Evolutionary conservation across 352 stramenopile genomes (phyloP), one percentile per base, ranked within the genome.

Genomic region (Aphanomyces stellatus): DNA sequence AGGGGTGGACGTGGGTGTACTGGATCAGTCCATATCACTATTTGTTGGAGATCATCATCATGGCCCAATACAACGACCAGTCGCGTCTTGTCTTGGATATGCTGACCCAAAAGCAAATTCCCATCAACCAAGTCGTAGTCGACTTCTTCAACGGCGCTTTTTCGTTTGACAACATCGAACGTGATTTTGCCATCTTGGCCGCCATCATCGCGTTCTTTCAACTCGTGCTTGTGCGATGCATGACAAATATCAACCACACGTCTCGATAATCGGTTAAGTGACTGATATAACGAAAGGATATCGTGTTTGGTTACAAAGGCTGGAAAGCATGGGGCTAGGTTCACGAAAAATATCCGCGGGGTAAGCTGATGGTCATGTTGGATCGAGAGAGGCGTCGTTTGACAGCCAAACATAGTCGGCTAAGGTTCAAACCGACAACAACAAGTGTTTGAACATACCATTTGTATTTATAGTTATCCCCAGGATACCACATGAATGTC

Each of bases 21-120:
- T 51, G 35, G 43, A 60, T 65, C 34, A 65, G 33, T 27, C 43
- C 57, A 5, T 60, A 56, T 13, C 57, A 65, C 46, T 65, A 65
- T 28, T 33, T 27, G 27, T 24, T 59, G 33, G 57, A 65, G 57
- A 41, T n/a, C 27, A 28, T 65, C 15, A 60, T 65, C 8, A 57
- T 27, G 43, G 8, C 57, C 13, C 57, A 65, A 40, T 60, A 31
- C 22, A 10, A 65, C 5, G n/a, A 24, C 19, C 27, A 65, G 22
- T 37, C 19, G 15, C 5, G 48, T 8, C 57, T 60, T n/a, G 33
- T 65, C n/a, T 51, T 22, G 15, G 22, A 60, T 24, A 7, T 22
- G 19, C 7, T 43, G 15, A n/a, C 8, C 8, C 13, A 4, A 8
- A 24, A 8, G 7, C 7, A 51, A 7, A 22, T 60, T 8, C 34